Percentiles rank a stretch among this genome's conserved stretches.
Conservation (phyloP, 176 grass and related monocot genomes). For the Melocanna baccifera region DNA sequence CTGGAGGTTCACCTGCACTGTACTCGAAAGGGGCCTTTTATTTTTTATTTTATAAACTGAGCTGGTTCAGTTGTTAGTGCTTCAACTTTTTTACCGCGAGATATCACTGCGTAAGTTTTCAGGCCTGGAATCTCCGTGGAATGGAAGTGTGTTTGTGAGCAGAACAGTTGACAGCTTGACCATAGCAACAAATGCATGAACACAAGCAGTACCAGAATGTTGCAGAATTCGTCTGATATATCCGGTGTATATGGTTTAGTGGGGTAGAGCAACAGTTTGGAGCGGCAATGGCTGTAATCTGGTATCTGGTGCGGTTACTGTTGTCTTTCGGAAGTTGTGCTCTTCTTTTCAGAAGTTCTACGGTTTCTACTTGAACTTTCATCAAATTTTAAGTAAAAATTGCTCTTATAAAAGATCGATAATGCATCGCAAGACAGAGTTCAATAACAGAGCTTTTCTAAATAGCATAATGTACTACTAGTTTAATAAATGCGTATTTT, state of each 20-base stretch:
- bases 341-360: no score
- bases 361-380: no score
- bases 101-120: neutral
- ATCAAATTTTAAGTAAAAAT: no score
- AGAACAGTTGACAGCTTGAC: neutral
- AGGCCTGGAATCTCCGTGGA: neutral
- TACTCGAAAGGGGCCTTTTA: neutral
- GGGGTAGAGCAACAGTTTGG: neutral
- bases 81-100: neutral
- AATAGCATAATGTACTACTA: no score
- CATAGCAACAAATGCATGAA: neutral
- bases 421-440: no score
- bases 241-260: no score
- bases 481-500: no score
- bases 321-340: no score
- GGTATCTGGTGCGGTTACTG: no score
- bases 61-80: no score
- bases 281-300: neutral
- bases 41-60: neutral
- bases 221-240: neutral
- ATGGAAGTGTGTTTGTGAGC: neutral
- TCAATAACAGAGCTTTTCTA: no score
- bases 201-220: neutral
- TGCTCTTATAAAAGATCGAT: no score
- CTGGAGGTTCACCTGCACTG: neutral